phyloP scores from a whole-genome alignment of 2,329 filamentous ascomycete genomes.

The Diaporthe sp. region DNA sequence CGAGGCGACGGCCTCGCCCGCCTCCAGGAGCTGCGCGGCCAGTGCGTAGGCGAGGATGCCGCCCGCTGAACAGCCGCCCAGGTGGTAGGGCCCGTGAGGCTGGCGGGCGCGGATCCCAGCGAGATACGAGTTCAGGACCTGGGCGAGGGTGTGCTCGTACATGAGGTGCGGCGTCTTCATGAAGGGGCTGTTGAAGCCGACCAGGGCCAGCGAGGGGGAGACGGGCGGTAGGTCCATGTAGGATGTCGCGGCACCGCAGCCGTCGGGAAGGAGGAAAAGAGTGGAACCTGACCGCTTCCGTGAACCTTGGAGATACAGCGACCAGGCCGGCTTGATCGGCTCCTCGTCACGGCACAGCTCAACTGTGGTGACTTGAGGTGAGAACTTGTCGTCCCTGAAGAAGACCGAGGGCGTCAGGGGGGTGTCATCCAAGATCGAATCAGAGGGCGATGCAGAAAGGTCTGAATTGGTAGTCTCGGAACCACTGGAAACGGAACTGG shows the following conservation, averaged over 20 bases:
- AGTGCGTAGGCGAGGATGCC: constrained; percentile 46
- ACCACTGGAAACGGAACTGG: neutral
- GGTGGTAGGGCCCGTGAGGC: constrained; percentile 44
- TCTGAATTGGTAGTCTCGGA: neutral
- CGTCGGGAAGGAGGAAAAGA: constrained; percentile 49
- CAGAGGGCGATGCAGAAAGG: neutral
- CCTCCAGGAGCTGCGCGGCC: constrained; percentile 40
- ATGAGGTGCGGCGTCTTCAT: constrained; percentile 61
- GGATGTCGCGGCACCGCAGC: constrained; percentile 45
- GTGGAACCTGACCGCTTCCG: constrained; percentile 42
- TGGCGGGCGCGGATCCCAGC: constrained; percentile 74
- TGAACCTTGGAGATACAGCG: constrained; percentile 36
- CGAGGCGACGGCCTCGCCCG: constrained; percentile 41
- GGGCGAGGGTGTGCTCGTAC: constrained; percentile 41
- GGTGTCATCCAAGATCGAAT: neutral
- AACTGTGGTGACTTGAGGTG: neutral
- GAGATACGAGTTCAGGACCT: constrained; percentile 42
- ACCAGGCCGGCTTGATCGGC: neutral
- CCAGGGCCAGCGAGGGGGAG: constrained; percentile 43
- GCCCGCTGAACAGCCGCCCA: constrained; percentile 46
- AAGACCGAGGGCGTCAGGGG: neutral
- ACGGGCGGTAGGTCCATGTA: constrained; percentile 47
- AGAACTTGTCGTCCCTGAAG: neutral
- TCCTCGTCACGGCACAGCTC: neutral
- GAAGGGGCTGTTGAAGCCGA: constrained; percentile 49